A percentile compares a stretch with the other conserved stretches of the same genome.
Evolutionary conservation across 345 rosid genomes (phyloP).

Genomic region (Gossypium stocksii): DNA sequence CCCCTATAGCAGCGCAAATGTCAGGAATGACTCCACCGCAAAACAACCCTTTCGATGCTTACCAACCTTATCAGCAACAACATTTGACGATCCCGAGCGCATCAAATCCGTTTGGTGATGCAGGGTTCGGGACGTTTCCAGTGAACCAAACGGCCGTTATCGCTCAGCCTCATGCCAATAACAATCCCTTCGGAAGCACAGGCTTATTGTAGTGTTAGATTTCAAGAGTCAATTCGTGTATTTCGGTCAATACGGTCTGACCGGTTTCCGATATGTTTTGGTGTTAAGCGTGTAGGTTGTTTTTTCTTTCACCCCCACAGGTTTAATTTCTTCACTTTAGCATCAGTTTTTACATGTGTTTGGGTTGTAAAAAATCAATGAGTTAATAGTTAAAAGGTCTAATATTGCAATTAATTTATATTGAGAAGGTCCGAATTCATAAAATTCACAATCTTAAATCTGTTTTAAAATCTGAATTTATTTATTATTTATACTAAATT

Average conservation of each 20-base stretch:
- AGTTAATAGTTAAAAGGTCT: conserved; percentile 13
- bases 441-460: too few species aligned
- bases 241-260: conserved; percentile 11
- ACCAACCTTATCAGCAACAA: conserved; percentile 48
- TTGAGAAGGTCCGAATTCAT: too few species aligned
- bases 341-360: conserved; percentile 13
- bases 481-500: too few species aligned
- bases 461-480: too few species aligned
- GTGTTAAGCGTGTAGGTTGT: conserved; percentile 6
- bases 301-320: conserved; percentile 16
- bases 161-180: conserved; percentile 41
- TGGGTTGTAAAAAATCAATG: conserved; percentile 29
- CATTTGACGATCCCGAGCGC: conserved; percentile 36
- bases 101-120: conserved; percentile 78
- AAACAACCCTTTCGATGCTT: conserved; percentile 64
- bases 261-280: conserved; percentile 18
- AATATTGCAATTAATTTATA: not conserved
- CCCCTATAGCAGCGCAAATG: conserved; percentile 59
- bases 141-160: conserved; percentile 20
- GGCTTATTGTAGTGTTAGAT: conserved; percentile 48
- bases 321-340: not conserved
- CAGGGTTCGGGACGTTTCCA: conserved; percentile 42
- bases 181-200: conserved; percentile 74
- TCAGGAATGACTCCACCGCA: conserved; percentile 47
- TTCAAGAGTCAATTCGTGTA: conserved; percentile 8